Percentiles rank a stretch among this genome's conserved stretches.
phyloP scores from a whole-genome alignment of 2,329 filamentous ascomycete species.

The Fragosphaeria purpurea region DNA sequence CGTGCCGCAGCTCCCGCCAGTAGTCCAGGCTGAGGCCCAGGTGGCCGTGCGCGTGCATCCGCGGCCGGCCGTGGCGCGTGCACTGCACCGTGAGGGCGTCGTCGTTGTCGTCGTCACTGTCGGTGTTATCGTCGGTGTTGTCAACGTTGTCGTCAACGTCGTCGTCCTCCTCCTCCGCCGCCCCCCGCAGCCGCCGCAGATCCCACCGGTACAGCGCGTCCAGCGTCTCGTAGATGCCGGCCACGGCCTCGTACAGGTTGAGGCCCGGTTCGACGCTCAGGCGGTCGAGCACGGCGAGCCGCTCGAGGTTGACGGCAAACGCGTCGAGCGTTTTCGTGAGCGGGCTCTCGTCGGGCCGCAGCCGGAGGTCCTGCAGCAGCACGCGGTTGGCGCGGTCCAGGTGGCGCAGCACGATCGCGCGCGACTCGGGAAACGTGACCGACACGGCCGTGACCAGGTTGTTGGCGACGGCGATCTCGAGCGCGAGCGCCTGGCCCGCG shows the following conservation, averaged over 20 bases:
- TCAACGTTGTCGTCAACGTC: constrained; percentile 28
- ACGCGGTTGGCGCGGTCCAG: constrained; percentile 54
- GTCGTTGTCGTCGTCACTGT: constrained; percentile 23
- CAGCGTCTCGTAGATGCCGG: constrained; percentile 62
- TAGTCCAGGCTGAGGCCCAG: constrained; percentile 68
- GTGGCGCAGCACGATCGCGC: constrained; percentile 48
- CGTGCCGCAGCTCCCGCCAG: constrained; percentile 56
- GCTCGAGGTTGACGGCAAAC: constrained; percentile 63
- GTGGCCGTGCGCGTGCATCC: constrained; percentile 57
- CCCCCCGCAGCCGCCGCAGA: constrained; percentile 44
- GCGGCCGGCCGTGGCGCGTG: constrained; percentile 57
- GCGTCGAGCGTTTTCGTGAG: constrained; percentile 60
- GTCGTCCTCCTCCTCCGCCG: constrained; percentile 30
- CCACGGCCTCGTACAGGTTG: constrained; percentile 69
- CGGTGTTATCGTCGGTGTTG: no score
- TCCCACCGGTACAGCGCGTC: constrained; percentile 63
- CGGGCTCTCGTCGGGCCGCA: constrained; percentile 48
- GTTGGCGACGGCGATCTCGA: constrained; percentile 53
- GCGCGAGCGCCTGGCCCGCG: constrained; percentile 48
- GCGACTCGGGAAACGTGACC: constrained; percentile 52
- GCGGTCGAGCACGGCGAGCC: constrained; percentile 59
- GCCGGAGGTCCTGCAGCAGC: constrained; percentile 53
- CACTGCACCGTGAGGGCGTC: constrained; percentile 54
- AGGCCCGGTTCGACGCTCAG: constrained; percentile 58
- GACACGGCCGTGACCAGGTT: constrained; percentile 53